Base-by-base conservation (phyloP, 441 rosid species). In the Adansonia rubrostipa region DNA sequence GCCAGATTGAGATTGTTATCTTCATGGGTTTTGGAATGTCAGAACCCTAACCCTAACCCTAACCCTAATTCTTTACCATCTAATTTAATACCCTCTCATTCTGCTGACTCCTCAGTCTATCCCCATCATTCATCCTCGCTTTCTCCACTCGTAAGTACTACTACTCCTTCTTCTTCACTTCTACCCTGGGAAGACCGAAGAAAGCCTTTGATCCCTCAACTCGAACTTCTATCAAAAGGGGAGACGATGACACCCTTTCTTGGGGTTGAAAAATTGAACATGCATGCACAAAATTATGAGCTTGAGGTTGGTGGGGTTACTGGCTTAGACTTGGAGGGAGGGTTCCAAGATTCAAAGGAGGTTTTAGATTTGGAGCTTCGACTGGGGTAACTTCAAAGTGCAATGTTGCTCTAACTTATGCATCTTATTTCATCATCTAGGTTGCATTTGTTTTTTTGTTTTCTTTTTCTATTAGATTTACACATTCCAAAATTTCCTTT, bases 281-380 rank as follows among this genome's bases (percentile, higher is more conserved):
- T 68, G 58, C 58, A 70, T 48, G 79, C 50, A 22, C 70, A 51
- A 17, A 36, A 36, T 10, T 68, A 71, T 57, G 78, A 88, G 75
- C 76, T 86, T 78, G 84, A 89, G 80, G 86, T 83, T 33, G 82
- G 81, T 53, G 88, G 82, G 76, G 74, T 76, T 74, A 73, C 88
- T 65, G 90, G 88, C 75, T 83, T 90, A 85, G 95, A 91, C 81
- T 88, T 91, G 86, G 93, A 88, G 86, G 87, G 87, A 72, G 95
- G 89, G 74, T 76, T 86, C 73, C 60, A 85, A 67, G 81, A 82
- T 62, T 84, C 87, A 44, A 71, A 93, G 51, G 86, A 85, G 71
- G 84, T 91, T 81, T 81, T 93, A 78, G 99, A 95, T 85, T 90
- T 95, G 75, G 98, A 95, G 79, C 99, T 95, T 84, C 94, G 98